Evolutionary conservation across 768 basidiomycete genomes (phyloP), one percentile per base, ranked within the genome.

Genomic region (Chalciporus piperatus): DNA sequence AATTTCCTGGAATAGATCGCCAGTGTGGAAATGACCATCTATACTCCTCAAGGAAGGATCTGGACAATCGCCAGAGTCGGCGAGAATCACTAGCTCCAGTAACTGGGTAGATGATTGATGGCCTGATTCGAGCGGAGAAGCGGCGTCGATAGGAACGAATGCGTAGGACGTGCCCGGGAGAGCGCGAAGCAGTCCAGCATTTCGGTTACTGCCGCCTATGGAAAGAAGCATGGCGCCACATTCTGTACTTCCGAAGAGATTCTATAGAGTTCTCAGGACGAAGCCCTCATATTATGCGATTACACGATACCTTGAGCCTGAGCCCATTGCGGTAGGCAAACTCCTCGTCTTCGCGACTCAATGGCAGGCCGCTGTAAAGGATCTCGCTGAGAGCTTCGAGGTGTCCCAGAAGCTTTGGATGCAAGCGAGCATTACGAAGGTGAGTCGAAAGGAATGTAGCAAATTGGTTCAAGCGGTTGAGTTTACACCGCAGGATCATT

Each of bases 231-330:
- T 86, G 1, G 80, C 84, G 38, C 87, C 87, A 54, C 85, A 80
- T 73, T 92, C 89, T 2, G 89, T 92, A 66, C 81, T 88, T 16
- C 89, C 89, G 63, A 90, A 91, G 16, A 88, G 73, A 64, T 89
- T 91, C 83, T 87, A 62, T 35, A 52, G 45, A 53, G 32, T 25
- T 6, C 19, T 71, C 55, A 72, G 57, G 52, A 59, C 42, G 35
- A 59, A 47, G 33, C 47, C 20, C 33, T 45, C 13, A 45, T 23
- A 58, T 51, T 47, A 52, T 52, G 47, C 58, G 58, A 62, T n/a
- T 30, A 46, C 16, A 2, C 80, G 61, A 27, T 67, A 87, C 86
- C 64, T 72, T 79, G 48, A 91, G 68, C 58, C 75, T 81, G 56
- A 92, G 75, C 19, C 82, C 84, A 51, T 83, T 80, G 48, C 73